These are phyloP conservation scores for Ophiostoma quercus DNA, from an alignment of 2,329 filamentous ascomycete genomes.

Conservation along the genomic window DNA sequence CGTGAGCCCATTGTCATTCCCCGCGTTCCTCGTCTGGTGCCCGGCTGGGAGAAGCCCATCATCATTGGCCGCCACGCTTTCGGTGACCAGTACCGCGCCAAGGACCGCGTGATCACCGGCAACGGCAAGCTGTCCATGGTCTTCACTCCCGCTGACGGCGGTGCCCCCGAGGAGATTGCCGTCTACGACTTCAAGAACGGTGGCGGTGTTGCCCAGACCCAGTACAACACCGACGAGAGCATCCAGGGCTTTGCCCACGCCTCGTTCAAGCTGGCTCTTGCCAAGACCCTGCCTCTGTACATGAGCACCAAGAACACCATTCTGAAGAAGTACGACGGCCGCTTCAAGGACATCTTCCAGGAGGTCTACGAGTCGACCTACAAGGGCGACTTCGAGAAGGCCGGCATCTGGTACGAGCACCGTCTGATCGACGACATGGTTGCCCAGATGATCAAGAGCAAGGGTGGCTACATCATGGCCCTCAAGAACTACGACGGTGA, in stretches of 20 bases:
- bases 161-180: conserved; percentile 76
- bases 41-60: conserved; percentile 98
- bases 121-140: conserved; percentile 90
- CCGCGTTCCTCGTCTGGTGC: conserved; percentile 84
- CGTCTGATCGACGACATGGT: conserved; percentile 99
- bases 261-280: conserved; percentile 89
- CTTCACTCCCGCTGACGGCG: conserved; percentile 76
- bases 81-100: conserved; percentile 96
- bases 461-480: conserved; percentile 93
- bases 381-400: conserved; percentile 81
- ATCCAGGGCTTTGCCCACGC: conserved; percentile 94
- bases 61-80: conserved; percentile 98
- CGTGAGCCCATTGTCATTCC: conserved; percentile 97
- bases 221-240: conserved; percentile 97
- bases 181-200: conserved; percentile 85
- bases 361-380: conserved; percentile 87
- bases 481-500: conserved; percentile 99
- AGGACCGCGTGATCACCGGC: conserved; percentile 77
- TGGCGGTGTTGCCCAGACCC: conserved; percentile 85
- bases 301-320: conserved; percentile 99
- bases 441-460: conserved; percentile 99
- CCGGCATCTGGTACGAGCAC: conserved; percentile 98
- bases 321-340: conserved; percentile 95
- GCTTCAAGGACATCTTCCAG: conserved; percentile 99
- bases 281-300: conserved; percentile 87